phyloP scores from a whole-genome alignment of 2,329 filamentous ascomycete species.

The Hymenoscyphus occultus region DNA sequence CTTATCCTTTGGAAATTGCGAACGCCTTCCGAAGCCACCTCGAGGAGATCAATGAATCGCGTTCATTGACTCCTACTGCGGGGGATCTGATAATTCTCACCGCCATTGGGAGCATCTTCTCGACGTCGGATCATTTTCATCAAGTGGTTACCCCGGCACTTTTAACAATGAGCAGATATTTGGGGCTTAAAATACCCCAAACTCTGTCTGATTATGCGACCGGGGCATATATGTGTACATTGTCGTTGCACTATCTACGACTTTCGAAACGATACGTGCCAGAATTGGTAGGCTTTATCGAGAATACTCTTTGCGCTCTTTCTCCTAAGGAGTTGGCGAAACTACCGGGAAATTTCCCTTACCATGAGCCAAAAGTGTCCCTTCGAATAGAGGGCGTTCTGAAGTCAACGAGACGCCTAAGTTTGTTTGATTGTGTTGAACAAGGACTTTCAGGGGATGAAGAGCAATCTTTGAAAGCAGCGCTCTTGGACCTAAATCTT shows the following conservation, averaged over 20 bases:
- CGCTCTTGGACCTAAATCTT: slow-evolving; percentile 60
- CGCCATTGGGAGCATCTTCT: slow-evolving; percentile 80
- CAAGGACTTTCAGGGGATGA: slow-evolving; percentile 28
- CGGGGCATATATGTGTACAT: slow-evolving; percentile 75
- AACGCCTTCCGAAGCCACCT: slow-evolving; percentile 76
- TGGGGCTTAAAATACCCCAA: slow-evolving; percentile 72
- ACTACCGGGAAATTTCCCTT: slow-evolving; percentile 56
- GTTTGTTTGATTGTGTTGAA: slow-evolving; percentile 55
- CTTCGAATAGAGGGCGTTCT: slow-evolving; percentile 49
- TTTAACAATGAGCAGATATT: slow-evolving; percentile 77
- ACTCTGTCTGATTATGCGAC: slow-evolving; percentile 63
- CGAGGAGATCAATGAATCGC: slow-evolving; percentile 47
- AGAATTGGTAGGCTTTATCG: slow-evolving; percentile 77
- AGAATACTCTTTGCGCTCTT: slow-evolving; percentile 69
- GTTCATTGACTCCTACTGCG: slow-evolving; percentile 52
- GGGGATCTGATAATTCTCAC: slow-evolving; percentile 83
- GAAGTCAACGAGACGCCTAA: slow-evolving; percentile 50
- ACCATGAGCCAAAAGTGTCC: slow-evolving; percentile 53
- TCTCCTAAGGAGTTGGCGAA: slow-evolving; percentile 52
- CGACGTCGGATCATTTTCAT: slow-evolving; percentile 96
- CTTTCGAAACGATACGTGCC: slow-evolving; percentile 86
- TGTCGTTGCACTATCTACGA: slow-evolving; percentile 78
- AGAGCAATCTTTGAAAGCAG: slow-evolving; percentile 46
- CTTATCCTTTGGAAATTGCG: slow-evolving; percentile 74
- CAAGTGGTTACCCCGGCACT: slow-evolving; percentile 88